Percentiles rank a stretch among this genome's conserved stretches.
Conservation (phyloP, 306 rosid genomes). For the Senna siamea region DNA sequence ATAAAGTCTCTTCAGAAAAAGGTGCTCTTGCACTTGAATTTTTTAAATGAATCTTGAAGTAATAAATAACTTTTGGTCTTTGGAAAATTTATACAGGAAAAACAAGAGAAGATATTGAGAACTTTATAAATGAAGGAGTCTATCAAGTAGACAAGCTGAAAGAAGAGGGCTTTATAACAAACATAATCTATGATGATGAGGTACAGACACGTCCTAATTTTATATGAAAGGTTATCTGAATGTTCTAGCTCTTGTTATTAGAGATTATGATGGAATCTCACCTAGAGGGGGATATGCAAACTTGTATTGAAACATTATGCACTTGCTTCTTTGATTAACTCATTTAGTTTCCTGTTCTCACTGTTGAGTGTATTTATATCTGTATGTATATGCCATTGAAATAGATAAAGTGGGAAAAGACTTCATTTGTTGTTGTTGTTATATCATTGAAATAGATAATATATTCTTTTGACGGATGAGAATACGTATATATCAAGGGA, state of each 20-base stretch:
- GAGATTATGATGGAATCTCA: constrained; percentile 27
- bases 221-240: constrained; percentile 18
- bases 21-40: constrained; percentile 60
- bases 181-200: constrained; percentile 86
- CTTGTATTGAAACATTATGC: constrained; percentile 14
- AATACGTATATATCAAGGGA: constrained; percentile 20
- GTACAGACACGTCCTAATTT: constrained; percentile 48
- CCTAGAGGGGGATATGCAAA: constrained; percentile 22
- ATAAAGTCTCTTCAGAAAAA: constrained; percentile 72
- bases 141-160: constrained; percentile 80
- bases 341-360: constrained; percentile 1
- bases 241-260: neutral
- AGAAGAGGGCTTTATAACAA: constrained; percentile 89
- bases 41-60: constrained; percentile 39
- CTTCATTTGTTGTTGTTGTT: no score
- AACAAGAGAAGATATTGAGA: constrained; percentile 72
- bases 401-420: no score
- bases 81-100: constrained; percentile 56
- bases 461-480: constrained; percentile 17
- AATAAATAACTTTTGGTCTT: constrained; percentile 32
- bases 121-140: constrained; percentile 84
- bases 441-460: constrained; percentile 17
- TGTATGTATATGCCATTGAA: constrained; percentile 16
- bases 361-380: neutral
- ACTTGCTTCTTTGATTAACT: constrained; percentile 21